These are phyloP conservation scores for Gossypium trilobum DNA, from an alignment of 441 rosid species.

Conservation along the genomic window DNA sequence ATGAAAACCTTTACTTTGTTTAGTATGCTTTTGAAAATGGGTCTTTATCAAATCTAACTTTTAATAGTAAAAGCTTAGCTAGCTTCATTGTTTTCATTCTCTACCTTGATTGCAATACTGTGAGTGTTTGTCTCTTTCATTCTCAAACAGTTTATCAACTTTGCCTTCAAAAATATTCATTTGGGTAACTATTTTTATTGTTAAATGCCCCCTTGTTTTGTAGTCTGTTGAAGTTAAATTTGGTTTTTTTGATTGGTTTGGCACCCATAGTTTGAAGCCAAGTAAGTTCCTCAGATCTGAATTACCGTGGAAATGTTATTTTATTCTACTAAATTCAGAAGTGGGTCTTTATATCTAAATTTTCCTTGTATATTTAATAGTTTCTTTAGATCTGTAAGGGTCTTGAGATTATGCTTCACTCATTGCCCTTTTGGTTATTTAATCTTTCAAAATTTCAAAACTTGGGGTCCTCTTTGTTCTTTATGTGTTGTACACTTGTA, in stretches of 20 bases:
- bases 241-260: conserved; percentile 21
- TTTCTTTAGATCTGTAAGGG: conserved; percentile 34
- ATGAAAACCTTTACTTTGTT: background rate
- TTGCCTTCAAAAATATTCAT: background rate
- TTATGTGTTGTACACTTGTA: conserved; percentile 15
- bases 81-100: background rate
- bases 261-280: conserved; percentile 27
- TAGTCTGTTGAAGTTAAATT: conserved; percentile 22
- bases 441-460: conserved; percentile 17
- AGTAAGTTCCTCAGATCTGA: conserved; percentile 72
- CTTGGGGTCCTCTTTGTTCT: conserved; percentile 16
- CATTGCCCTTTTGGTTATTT: conserved; percentile 5
- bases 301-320: conserved; percentile 29
- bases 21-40: background rate
- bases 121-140: background rate
- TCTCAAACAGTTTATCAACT: background rate
- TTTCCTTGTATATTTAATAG: conserved; percentile 12
- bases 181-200: background rate
- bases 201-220: conserved; percentile 17
- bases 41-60: background rate
- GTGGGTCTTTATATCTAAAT: conserved; percentile 21
- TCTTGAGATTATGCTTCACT: conserved; percentile 16
- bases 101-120: background rate
- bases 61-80: background rate
- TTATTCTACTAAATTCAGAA: conserved; percentile 31